Base-by-base conservation (phyloP, 1,284 basidiomycete species). In the Marasmius fiardii region DNA sequence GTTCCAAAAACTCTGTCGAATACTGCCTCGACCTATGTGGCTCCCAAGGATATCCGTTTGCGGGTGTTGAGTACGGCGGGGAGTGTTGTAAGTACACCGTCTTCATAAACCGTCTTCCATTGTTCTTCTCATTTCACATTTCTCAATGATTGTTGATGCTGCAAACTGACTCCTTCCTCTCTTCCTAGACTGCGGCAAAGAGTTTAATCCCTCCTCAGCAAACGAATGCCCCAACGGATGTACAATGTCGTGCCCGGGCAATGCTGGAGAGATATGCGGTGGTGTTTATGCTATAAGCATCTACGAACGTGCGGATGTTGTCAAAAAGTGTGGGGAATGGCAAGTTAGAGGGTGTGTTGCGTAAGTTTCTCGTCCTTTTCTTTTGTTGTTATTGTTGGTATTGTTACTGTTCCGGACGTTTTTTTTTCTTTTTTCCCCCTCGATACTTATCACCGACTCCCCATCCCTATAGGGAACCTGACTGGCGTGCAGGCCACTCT, bases 21-120 rank as follows among this genome's bases (percentile, higher is more conserved):
- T 53, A 43, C 31, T 67, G 65, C 43, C 54, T 63, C 12, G 56
- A 61, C 35, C 35, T 53, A 12, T 67, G 65, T 52, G 57, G 54
- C 21, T 50, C 51, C 11, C 54, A 51, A 31, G 61, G 61, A 10
- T 65, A 55, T 31, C 34, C 58, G 0, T 58, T 66, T 23, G 65
- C 53, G 34, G 64, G 64, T 1, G 58, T 67, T 14, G 64, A 66
- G 28, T 65, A 55, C 47, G 64, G 60, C 5, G 35, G 57, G 5
- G 63, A 67, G 50, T 67, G 66, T 45, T 66, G 66, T 67, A 16
- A 51, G 66, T 63, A n/a, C 21, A 39, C 21, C 28, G 34, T 43
- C 21, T 21, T 47, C 33, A n/a, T n/a, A n/a, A n/a, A n/a, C n/a
- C n/a, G n/a, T n/a, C n/a, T n/a, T n/a, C n/a, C n/a, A n/a, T n/a